Evolutionary conservation across 2,329 filamentous ascomycete species (phyloP), one percentile per base, ranked within the genome.

Genomic region (Diplodia seriata): DNA sequence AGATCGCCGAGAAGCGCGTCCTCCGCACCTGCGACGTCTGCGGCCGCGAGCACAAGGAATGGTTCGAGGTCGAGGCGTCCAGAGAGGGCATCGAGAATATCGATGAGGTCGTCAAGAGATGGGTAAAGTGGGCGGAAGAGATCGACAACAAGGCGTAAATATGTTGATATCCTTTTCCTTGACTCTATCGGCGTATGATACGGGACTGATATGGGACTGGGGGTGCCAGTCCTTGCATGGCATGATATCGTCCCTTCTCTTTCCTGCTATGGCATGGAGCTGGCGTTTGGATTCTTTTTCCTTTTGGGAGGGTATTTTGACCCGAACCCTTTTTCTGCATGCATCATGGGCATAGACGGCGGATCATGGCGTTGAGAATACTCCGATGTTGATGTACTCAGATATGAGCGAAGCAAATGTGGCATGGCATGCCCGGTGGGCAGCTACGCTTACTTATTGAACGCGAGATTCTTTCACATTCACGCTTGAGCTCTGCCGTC

Each of bases 51-150:
- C 95, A 99, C 78, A 84, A 90, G 64, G 95, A 99, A 81, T 99
- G 94, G 94, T 99, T 99, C 77, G 91, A 96, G 80, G 89, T 97
- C 1, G 88, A 92, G 70, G 91, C 92, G 0, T 89, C 83, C 26
- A 86, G 89, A 71, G 85, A 89, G 33, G 91, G 90, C 0, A 85
- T 98, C 3, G 87, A 85, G 69, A 84, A 75, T 31, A 86, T 92
- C 11, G 89, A 92, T 79, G 88, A 91, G 71, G 87, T 93, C 69
- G 89, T 97, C 50, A 87, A 89, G 75, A 82, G 93, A 71, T 99
- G 95, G 95, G 89, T 94, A 9, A 86, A 87, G 12, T 98, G 94
- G 93, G 91, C 90, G 66, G 90, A 92, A 78, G 78, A 69, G 49
- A 6, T 64, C 47, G 26, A 26, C 3, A 26, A 26, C 26, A 36